Evolutionary conservation across 2,329 filamentous ascomycete species (phyloP).

Genomic region (Arachnomyces sp.): DNA sequence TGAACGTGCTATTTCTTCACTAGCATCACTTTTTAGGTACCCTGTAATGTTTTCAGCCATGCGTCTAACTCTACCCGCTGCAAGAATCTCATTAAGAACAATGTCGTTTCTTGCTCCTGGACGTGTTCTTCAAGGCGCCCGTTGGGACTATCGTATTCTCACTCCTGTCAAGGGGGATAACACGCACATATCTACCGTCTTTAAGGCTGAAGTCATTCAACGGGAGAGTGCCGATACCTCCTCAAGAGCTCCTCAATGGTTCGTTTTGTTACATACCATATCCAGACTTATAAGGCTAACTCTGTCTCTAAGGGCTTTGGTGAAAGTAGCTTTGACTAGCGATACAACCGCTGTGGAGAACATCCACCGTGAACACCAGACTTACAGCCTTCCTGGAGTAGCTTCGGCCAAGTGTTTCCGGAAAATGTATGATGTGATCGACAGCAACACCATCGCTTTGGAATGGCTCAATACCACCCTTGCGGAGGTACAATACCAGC

Average conservation of each 20-base stretch:
- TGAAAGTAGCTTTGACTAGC: slow-evolving; percentile 6
- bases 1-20: no score
- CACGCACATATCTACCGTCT: slow-evolving; percentile 5
- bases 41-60: no score
- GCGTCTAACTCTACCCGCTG: background rate
- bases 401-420: slow-evolving; percentile 6
- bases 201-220: slow-evolving; percentile 8
- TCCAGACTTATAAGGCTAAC: slow-evolving; percentile 3
- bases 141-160: slow-evolving; percentile 7
- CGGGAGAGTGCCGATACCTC: background rate
- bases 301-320: slow-evolving; percentile 6
- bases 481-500: slow-evolving; percentile 8
- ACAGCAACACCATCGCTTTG: slow-evolving; percentile 5
- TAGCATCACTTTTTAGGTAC: no score
- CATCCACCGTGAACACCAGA: slow-evolving; percentile 6
- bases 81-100: slow-evolving; percentile 1
- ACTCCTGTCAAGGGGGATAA: slow-evolving; percentile 3
- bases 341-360: slow-evolving; percentile 7
- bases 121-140: background rate
- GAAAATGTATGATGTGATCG: slow-evolving; percentile 8
- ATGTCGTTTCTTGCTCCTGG: slow-evolving; percentile 3
- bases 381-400: slow-evolving; percentile 4
- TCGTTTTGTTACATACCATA: slow-evolving; percentile 4
- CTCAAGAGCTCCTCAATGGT: slow-evolving; percentile 6
- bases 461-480: slow-evolving; percentile 10